Evolutionary conservation across 2,329 filamentous ascomycete species (phyloP), one percentile per base, ranked within the genome.

Genomic region (Colletotrichum higginsianum): DNA sequence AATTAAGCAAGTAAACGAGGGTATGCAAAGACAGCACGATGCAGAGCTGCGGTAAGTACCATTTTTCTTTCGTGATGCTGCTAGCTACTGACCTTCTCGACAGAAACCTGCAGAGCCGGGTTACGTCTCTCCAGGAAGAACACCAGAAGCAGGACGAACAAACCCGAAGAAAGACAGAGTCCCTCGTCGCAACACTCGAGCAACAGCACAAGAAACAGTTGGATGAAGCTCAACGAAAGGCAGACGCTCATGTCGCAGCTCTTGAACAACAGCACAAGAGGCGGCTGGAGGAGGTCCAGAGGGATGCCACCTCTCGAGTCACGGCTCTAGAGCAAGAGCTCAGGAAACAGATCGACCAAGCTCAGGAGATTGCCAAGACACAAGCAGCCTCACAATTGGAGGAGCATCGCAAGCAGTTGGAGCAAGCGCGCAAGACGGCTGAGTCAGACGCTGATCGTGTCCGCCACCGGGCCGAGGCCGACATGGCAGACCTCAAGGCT

Each of bases 1-100:
- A 49, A 86, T 93, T 60, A 91, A 90, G 74, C 88, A 86, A 46
- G 87, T 92, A 74, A 94, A 94, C 67, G 92, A 96, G 61, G 88
- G 88, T 9, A 83, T 95, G 21, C 93, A 94, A 75, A 86, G 86
- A 57, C 88, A 90, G 44, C 93, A 96, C 76, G 90, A 92, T 63
- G 87, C 90, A 47, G 92, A 94, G 67, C 75, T 92, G 8, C 85
- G 85, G 79, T 89, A 84, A 75, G 84, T 82, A 42, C 35, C n/a
- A 35, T 18, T 12, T 6, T 46, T 9, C 13, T 16, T 50, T 9
- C 23, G 15, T 9, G 38, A 35, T 13, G 6, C 38, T 16, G 15
- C 13, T 13, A 11, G n/a, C 26, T 49, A 57, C 46, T 30, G n/a
- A 42, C 8, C n/a, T 6, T 15, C 23, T 12, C 5, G 15, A 3